Evolutionary conservation across 2,329 filamentous ascomycete species (phyloP).

Genomic region (Microcyclosporella mali): DNA sequence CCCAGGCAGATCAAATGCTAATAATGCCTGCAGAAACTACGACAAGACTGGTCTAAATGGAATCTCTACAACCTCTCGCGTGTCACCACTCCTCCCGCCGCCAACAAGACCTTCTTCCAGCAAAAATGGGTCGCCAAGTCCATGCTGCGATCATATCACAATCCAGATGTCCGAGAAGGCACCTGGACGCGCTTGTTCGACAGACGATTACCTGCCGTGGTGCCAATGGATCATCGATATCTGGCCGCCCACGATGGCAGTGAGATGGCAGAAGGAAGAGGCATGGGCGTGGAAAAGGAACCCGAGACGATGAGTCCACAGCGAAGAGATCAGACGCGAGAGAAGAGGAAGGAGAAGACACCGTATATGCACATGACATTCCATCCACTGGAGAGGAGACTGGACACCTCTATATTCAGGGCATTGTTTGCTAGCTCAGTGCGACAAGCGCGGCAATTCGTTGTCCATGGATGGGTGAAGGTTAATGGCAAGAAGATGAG

Average conservation of each 20-base stretch:
- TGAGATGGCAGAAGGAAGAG: constrained; percentile 74
- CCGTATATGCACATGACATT: constrained; percentile 97
- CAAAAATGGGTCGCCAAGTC: constrained; percentile 96
- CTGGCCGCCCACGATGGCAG: constrained; percentile 78
- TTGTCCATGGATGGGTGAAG: constrained; percentile 84
- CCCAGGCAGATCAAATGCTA: constrained; percentile 3
- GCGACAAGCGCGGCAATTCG: constrained; percentile 88
- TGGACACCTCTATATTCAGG: constrained; percentile 92
- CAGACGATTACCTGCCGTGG: constrained; percentile 70
- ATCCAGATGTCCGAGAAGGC: constrained; percentile 86
- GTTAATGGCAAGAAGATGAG: constrained; percentile 98
- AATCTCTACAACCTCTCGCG: constrained; percentile 83
- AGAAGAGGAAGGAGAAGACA: constrained; percentile 45
- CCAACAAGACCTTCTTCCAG: constrained; percentile 75
- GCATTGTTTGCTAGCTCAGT: constrained; percentile 91
- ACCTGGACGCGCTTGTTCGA: constrained; percentile 94
- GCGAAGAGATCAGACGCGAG: constrained; percentile 8
- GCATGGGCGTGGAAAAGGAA: constrained; percentile 58
- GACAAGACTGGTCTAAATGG: constrained; percentile 96
- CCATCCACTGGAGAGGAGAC: constrained; percentile 78
- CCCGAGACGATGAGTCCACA: background rate
- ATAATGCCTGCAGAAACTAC: constrained; percentile 62
- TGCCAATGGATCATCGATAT: constrained; percentile 75
- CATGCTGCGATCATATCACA: constrained; percentile 78
- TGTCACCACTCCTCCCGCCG: constrained; percentile 42